phyloP scores from a whole-genome alignment of 2,329 filamentous ascomycete species.

The Gnomoniopsis sp. region DNA sequence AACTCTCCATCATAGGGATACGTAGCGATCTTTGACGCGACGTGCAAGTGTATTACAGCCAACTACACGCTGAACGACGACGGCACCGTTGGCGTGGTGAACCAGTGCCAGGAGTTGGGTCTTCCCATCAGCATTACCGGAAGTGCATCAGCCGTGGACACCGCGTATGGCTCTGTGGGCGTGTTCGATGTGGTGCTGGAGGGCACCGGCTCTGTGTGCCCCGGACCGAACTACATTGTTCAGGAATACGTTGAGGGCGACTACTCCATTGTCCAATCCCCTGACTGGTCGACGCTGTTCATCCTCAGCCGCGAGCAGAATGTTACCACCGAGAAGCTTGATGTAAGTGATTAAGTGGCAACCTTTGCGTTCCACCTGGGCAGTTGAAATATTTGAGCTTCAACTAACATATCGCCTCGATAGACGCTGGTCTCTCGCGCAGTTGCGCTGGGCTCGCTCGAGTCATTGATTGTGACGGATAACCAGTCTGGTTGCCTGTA shows the following conservation, averaged over 20 bases:
- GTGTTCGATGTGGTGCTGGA: slow-evolving; percentile 19
- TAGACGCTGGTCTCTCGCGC: slow-evolving; percentile 12
- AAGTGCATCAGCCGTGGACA: slow-evolving; percentile 16
- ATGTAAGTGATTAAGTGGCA: slow-evolving; percentile 18
- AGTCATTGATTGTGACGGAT: slow-evolving; percentile 9
- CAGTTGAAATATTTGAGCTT: too few relatives aligned
- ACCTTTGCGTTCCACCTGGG: neutral
- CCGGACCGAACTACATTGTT: slow-evolving; percentile 22
- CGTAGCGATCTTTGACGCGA: slow-evolving; percentile 16
- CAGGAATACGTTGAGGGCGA: slow-evolving; percentile 20
- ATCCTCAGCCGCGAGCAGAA: slow-evolving; percentile 21
- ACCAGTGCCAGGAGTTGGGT: slow-evolving; percentile 18
- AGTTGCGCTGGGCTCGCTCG: slow-evolving; percentile 11
- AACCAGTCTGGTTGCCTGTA: slow-evolving; percentile 13
- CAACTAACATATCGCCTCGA: neutral
- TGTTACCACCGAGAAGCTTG: slow-evolving; percentile 13
- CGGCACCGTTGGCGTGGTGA: slow-evolving; percentile 20
- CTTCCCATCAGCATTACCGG: slow-evolving; percentile 18
- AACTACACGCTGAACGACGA: slow-evolving; percentile 19
- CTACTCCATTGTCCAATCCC: slow-evolving; percentile 21
- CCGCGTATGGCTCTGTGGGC: slow-evolving; percentile 19
- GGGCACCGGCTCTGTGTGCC: slow-evolving; percentile 14
- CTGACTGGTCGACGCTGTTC: slow-evolving; percentile 18
- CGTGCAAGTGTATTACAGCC: slow-evolving; percentile 20
- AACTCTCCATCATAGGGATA: slow-evolving; percentile 1